Percentiles rank a stretch among this genome's conserved stretches.
These are phyloP conservation scores for Salvia hispanica DNA, from an alignment of 257 asterid genomes.

Conservation along the genomic window DNA sequence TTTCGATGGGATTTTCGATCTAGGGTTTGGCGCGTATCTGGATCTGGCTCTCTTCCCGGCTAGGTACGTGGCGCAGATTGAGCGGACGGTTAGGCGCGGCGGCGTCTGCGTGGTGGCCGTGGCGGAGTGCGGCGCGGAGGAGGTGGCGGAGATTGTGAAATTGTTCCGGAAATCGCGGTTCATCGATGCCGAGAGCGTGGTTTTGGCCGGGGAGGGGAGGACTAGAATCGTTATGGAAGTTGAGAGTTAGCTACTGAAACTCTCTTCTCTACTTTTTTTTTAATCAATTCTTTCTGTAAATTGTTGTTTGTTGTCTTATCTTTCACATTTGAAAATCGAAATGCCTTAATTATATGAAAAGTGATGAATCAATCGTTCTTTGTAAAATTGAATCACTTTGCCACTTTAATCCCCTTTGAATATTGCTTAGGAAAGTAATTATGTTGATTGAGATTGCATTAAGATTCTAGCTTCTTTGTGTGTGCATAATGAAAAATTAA, in stretches of 20 bases:
- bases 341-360: background rate
- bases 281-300: constrained; percentile 10
- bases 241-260: constrained; percentile 25
- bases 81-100: constrained; percentile 76
- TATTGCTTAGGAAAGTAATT: background rate
- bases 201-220: constrained; percentile 65
- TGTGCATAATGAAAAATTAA: background rate
- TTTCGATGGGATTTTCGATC: constrained; percentile 67
- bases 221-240: constrained; percentile 66
- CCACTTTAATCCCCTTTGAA: constrained; percentile 9
- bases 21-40: constrained; percentile 66
- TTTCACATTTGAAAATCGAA: background rate
- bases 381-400: constrained; percentile 15
- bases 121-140: constrained; percentile 65
- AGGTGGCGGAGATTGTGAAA: constrained; percentile 51
- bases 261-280: background rate
- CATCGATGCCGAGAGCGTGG: constrained; percentile 53
- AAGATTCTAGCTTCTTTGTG: constrained; percentile 12
- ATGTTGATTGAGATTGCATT: background rate
- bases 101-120: constrained; percentile 83
- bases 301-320: too few species aligned
- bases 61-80: constrained; percentile 77
- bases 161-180: constrained; percentile 63
- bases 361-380: constrained; percentile 10
- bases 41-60: constrained; percentile 76